Conservation (phyloP, 768 basidiomycete species). For the Russula foetens region DNA sequence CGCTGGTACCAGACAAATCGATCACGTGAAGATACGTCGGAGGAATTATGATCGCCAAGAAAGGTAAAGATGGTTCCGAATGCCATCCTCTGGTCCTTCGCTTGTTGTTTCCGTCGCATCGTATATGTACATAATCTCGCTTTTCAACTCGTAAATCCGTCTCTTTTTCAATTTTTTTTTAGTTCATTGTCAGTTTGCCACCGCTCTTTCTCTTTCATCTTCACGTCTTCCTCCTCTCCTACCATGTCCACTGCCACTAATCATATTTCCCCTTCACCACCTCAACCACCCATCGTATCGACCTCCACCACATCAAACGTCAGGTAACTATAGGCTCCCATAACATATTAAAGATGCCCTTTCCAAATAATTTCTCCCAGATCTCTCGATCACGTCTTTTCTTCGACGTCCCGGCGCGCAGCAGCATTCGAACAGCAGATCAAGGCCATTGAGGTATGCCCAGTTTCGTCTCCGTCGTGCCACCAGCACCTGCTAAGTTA, state of each 20-base stretch:
- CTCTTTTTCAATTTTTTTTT: background rate
- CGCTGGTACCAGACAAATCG: too few species aligned
- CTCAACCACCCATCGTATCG: background rate
- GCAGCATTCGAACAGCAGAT: constrained; percentile 8
- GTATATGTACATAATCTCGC: constrained; percentile 6
- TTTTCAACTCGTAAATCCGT: background rate
- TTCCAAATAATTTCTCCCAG: background rate
- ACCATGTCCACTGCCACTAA: background rate
- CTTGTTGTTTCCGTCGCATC: background rate
- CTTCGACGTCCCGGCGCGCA: constrained; percentile 4
- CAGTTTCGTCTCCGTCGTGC: background rate
- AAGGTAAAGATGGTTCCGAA: background rate
- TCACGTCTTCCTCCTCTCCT: background rate
- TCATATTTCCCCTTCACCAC: background rate
- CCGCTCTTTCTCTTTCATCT: background rate
- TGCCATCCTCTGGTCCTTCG: background rate
- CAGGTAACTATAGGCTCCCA: background rate
- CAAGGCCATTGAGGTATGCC: constrained; percentile 11
- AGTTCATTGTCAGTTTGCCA: background rate
- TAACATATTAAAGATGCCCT: background rate
- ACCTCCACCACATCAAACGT: background rate
- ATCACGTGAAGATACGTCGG: too few species aligned
- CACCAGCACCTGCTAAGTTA: background rate
- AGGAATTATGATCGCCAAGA: background rate
- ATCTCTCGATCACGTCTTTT: background rate